phyloP scores from a whole-genome alignment of 2,329 filamentous ascomycete genomes.

The Cryphonectria nitschkei region DNA sequence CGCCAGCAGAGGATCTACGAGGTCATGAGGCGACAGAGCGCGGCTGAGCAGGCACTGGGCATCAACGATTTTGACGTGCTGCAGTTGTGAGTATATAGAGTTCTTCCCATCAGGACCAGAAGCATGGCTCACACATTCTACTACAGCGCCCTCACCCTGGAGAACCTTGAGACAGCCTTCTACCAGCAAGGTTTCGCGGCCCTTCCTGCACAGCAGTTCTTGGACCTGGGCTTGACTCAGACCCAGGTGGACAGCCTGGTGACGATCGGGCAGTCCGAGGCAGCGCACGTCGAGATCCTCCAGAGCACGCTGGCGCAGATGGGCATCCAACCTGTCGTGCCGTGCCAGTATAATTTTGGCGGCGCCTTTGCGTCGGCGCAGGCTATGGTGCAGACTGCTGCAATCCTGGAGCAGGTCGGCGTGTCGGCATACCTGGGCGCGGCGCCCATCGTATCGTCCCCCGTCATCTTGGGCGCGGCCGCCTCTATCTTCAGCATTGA shows the following conservation, averaged over 20 bases:
- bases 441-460: constrained; percentile 64
- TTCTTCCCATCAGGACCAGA: neutral
- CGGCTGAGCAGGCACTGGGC: constrained; percentile 49
- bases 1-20: constrained; percentile 52
- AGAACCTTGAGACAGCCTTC: constrained; percentile 74
- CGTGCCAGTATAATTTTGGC: constrained; percentile 74
- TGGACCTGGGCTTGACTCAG: constrained; percentile 60
- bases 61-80: constrained; percentile 59
- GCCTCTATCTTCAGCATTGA: constrained; percentile 75
- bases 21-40: constrained; percentile 55
- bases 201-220: constrained; percentile 68
- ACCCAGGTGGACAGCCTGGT: constrained; percentile 63
- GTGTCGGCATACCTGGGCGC: constrained; percentile 76
- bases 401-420: constrained; percentile 73
- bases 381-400: constrained; percentile 70
- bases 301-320: constrained; percentile 63
- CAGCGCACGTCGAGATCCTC: constrained; percentile 63
- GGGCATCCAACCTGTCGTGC: constrained; percentile 67
- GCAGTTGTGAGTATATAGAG: constrained; percentile 56
- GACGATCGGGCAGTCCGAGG: constrained; percentile 65
- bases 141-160: constrained; percentile 68
- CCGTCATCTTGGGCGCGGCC: constrained; percentile 65
- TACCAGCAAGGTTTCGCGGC: constrained; percentile 72
- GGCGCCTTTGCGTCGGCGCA: constrained; percentile 60
- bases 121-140: constrained; percentile 26